Base-by-base conservation (phyloP, 768 basidiomycete genomes). In the Thelephora ganbajun region DNA sequence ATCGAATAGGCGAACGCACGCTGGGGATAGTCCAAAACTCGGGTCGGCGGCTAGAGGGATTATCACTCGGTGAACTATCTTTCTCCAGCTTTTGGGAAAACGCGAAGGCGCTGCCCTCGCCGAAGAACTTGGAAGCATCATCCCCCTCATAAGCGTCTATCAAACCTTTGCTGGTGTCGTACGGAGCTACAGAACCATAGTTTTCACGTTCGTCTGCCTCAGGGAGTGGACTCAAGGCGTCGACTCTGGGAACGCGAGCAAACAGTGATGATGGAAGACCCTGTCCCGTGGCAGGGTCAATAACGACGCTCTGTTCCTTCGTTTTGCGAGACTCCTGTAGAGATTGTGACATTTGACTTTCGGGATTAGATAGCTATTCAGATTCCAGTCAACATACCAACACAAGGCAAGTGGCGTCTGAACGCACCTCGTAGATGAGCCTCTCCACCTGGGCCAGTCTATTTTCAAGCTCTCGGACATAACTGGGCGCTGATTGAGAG, bases 361-460 rank as follows among this genome's bases (percentile, higher is more conserved):
- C 30, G 41, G 23, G 33, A 34, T 12, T 30, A 9, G 26, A 30
- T 4, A 51, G 47, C 49, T 53, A 16, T 11, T 48, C 11, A 48
- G 33, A 11, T 45, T 19, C n/a, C n/a, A n/a, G n/a, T n/a, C n/a
- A n/a, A n/a, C n/a, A n/a, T n/a, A n/a, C n/a, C n/a, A n/a, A n/a
- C n/a, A n/a, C n/a, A n/a, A n/a, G n/a, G n/a, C n/a, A n/a, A n/a
- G n/a, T n/a, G n/a, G n/a, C n/a, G n/a, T n/a, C n/a, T n/a, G n/a
- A 30, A 35, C 57, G 26, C 45, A 61, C 62, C 36, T 54, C 46
- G 11, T 50, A 48, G 1, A 64, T 43, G 18, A 64, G 50, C 20
- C 51, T 49, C 44, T 64, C 61, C 54, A 61, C 55, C 35, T 59
- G 54, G 26, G 53, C 47, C 18, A 63, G 37, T 9, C 61, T 51